Evolutionary conservation across 2,329 filamentous ascomycete genomes (phyloP).

Genomic region (Aspergillus chevalieri): DNA sequence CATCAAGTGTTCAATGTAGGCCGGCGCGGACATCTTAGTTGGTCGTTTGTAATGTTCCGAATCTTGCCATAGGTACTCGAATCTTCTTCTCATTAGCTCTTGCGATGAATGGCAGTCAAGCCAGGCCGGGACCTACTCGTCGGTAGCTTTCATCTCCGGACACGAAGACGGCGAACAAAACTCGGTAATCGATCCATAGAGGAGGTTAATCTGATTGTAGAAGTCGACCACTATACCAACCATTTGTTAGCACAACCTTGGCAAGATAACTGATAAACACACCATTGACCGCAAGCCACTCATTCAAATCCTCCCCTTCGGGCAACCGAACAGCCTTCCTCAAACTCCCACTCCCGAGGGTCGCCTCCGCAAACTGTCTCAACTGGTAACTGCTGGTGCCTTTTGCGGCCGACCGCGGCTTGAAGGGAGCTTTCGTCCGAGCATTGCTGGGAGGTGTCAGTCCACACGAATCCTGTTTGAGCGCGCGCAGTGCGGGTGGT

Average conservation of each 20-base stretch:
- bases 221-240: conserved; percentile 83
- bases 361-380: conserved; percentile 96
- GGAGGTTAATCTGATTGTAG: conserved; percentile 99
- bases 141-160: conserved; percentile 99
- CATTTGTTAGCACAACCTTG: not conserved
- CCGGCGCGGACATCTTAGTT: conserved; percentile 95
- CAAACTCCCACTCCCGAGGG: conserved; percentile 86
- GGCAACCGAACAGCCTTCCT: conserved; percentile 94
- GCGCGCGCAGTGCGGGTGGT: conserved; percentile 28
- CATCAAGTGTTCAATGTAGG: conserved; percentile 98
- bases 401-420: conserved; percentile 75
- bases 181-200: conserved; percentile 97
- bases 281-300: conserved; percentile 98
- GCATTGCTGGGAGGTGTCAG: conserved; percentile 61
- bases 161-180: conserved; percentile 97
- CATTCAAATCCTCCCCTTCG: conserved; percentile 94
- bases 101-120: not conserved
- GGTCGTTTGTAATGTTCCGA: conserved; percentile 87
- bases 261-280: conserved; percentile 30
- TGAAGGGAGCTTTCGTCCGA: conserved; percentile 84
- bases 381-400: conserved; percentile 89
- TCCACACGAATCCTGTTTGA: conserved; percentile 35
- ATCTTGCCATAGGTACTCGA: conserved; percentile 99
- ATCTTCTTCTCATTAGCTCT: conserved; percentile 52
- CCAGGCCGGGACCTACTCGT: conserved; percentile 60